phyloP scores from a whole-genome alignment of 2,329 filamentous ascomycete genomes.

The Phialocephala sp. region DNA sequence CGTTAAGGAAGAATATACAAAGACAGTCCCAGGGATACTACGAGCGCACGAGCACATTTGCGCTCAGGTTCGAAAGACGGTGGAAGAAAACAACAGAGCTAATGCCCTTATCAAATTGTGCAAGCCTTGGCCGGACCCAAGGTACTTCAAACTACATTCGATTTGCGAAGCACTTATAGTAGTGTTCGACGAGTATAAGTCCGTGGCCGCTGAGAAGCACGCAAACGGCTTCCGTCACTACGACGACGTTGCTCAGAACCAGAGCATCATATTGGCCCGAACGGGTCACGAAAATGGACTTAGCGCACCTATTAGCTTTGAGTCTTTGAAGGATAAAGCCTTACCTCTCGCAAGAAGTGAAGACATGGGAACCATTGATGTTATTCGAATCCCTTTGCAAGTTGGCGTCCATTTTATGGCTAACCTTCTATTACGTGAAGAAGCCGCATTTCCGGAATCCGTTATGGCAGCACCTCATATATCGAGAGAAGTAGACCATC shows the following conservation, averaged over 20 bases:
- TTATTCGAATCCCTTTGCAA: constrained; percentile 31
- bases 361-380: constrained; percentile 29
- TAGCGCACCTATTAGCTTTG: constrained; percentile 30
- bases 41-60: constrained; percentile 30
- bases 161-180: constrained; percentile 32
- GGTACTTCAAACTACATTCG: constrained; percentile 32
- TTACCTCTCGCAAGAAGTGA: constrained; percentile 33
- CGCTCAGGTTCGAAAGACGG: constrained; percentile 27
- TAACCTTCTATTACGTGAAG: constrained; percentile 31
- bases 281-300: constrained; percentile 27
- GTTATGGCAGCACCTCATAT: constrained; percentile 26
- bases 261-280: constrained; percentile 29
- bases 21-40: constrained; percentile 31
- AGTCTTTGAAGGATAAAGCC: constrained; percentile 32
- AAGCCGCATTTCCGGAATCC: constrained; percentile 32
- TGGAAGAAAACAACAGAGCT: constrained; percentile 29
- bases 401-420: constrained; percentile 31
- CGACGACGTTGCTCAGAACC: constrained; percentile 28
- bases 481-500: constrained; percentile 28
- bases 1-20: constrained; percentile 27
- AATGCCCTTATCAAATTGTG: constrained; percentile 22
- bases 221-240: constrained; percentile 32
- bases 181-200: constrained; percentile 32
- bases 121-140: constrained; percentile 29
- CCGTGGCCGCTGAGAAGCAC: constrained; percentile 28